These are phyloP conservation scores for Cercospora beticola DNA, from an alignment of 2,329 filamentous ascomycete genomes.

Conservation along the genomic window DNA sequence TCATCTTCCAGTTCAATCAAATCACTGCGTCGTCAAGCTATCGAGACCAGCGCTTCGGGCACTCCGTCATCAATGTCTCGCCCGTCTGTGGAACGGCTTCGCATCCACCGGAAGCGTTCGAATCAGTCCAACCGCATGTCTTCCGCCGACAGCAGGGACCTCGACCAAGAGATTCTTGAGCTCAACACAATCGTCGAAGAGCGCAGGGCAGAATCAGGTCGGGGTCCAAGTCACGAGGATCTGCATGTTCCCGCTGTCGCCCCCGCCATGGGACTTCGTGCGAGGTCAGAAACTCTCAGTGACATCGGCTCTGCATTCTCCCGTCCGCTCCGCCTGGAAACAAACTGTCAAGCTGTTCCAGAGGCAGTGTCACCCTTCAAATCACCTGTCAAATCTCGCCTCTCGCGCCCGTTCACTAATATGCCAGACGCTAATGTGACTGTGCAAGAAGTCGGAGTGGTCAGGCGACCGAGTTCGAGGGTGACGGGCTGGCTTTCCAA, in stretches of 20 bases:
- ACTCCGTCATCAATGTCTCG: conserved; percentile 14
- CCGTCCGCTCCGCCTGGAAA: conserved; percentile 33
- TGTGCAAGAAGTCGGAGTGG: conserved; percentile 10
- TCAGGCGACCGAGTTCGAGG: conserved; percentile 22
- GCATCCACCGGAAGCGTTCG: conserved; percentile 39
- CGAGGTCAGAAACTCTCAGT: conserved; percentile 49
- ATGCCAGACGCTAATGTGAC: conserved; percentile 22
- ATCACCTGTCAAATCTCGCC: conserved; percentile 24
- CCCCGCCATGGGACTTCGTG: conserved; percentile 47
- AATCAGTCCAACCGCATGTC: conserved; percentile 28
- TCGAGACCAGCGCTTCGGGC: conserved; percentile 21
- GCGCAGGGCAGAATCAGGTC: conserved; percentile 41
- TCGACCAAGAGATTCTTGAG: conserved; percentile 50
- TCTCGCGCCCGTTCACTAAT: conserved; percentile 26
- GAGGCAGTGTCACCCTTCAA: conserved; percentile 16
- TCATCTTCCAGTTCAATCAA: conserved; percentile 36
- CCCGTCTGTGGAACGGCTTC: conserved; percentile 35
- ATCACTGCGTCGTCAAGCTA: conserved; percentile 39
- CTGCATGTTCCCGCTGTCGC: conserved; percentile 50
- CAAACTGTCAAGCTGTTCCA: conserved; percentile 2
- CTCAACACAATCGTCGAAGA: conserved; percentile 53
- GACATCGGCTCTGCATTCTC: conserved; percentile 52
- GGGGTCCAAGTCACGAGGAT: conserved; percentile 28
- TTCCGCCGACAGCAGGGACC: conserved; percentile 26
- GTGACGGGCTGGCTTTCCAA: conserved; percentile 35